Conservation (phyloP, 1,284 basidiomycete genomes). For the Phellopilus nigrolimitatus region DNA sequence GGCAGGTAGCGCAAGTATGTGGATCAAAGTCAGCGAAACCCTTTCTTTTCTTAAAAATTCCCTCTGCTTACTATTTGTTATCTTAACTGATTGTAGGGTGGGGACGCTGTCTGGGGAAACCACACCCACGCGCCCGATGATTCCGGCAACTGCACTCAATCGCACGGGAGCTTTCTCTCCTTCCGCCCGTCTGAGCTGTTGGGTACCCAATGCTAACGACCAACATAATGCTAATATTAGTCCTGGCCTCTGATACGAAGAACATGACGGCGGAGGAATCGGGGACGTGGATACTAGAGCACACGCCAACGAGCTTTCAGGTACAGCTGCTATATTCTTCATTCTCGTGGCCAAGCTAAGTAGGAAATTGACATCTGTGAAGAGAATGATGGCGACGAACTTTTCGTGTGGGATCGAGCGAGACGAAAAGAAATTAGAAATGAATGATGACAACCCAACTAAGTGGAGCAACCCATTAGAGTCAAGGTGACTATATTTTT, state of each 20-base stretch:
- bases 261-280: slow-evolving; percentile 85
- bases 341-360: slow-evolving; percentile 5
- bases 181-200: slow-evolving; percentile 51
- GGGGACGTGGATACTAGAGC: slow-evolving; percentile 77
- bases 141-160: slow-evolving; percentile 51
- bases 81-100: slow-evolving; percentile 54
- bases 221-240: slow-evolving; percentile 32
- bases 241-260: slow-evolving; percentile 27
- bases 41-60: background rate
- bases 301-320: slow-evolving; percentile 82
- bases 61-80: slow-evolving; percentile 1
- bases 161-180: slow-evolving; percentile 79
- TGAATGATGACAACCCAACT: slow-evolving; percentile 65
- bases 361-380: slow-evolving; percentile 11
- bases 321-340: slow-evolving; percentile 31
- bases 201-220: slow-evolving; percentile 18
- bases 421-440: slow-evolving; percentile 57
- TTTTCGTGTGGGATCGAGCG: slow-evolving; percentile 94
- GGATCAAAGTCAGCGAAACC: slow-evolving; percentile 67
- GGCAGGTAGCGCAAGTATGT: slow-evolving; percentile 93
- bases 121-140: slow-evolving; percentile 75
- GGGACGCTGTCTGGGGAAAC: slow-evolving; percentile 89
- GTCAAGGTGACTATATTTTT: slow-evolving; percentile 49
- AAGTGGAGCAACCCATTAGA: slow-evolving; percentile 98
- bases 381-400: slow-evolving; percentile 88